Evolutionary conservation across 345 rosid genomes (phyloP).

Genomic region (Citrus australasica): DNA sequence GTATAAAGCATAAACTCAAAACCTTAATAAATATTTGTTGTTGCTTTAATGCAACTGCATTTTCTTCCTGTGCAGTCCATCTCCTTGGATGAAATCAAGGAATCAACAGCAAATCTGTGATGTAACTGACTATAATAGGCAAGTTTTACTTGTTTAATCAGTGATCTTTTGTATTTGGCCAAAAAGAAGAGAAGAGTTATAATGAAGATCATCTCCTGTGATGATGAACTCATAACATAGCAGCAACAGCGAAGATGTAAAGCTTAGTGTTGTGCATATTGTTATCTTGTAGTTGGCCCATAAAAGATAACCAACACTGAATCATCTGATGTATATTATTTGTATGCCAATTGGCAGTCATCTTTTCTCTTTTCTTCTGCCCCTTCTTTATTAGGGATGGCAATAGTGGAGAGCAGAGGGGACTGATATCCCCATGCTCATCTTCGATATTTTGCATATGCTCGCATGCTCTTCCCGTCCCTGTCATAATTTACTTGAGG

Average conservation of each 20-base stretch:
- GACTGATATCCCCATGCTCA: too few species aligned
- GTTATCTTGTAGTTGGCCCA: conserved; percentile 13
- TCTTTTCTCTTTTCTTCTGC: not conserved
- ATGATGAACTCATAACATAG: conserved; percentile 72
- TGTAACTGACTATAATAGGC: not conserved
- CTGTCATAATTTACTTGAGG: too few species aligned
- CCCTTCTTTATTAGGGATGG: not conserved
- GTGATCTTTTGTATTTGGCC: conserved; percentile 9
- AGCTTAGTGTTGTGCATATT: not conserved
- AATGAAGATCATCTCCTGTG: conserved; percentile 46
- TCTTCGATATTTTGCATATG: too few species aligned
- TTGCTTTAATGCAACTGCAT: not conserved
- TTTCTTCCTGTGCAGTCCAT: conserved; percentile 43
- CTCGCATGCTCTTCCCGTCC: too few species aligned
- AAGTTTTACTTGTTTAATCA: conserved; percentile 8
- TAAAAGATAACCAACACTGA: not conserved
- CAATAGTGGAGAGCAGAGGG: too few species aligned
- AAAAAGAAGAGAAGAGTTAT: conserved; percentile 7
- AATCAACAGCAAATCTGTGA: conserved; percentile 61
- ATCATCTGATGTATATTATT: conserved; percentile 22
- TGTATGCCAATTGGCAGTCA: conserved; percentile 3
- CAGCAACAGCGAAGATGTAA: conserved; percentile 56
- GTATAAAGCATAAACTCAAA: not conserved
- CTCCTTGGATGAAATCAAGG: conserved; percentile 73
- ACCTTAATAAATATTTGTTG: not conserved